A percentile compares a stretch with the other conserved stretches of the same genome.
phyloP scores from a whole-genome alignment of 106 monocot genomes.

The Xerophyta viscosa region DNA sequence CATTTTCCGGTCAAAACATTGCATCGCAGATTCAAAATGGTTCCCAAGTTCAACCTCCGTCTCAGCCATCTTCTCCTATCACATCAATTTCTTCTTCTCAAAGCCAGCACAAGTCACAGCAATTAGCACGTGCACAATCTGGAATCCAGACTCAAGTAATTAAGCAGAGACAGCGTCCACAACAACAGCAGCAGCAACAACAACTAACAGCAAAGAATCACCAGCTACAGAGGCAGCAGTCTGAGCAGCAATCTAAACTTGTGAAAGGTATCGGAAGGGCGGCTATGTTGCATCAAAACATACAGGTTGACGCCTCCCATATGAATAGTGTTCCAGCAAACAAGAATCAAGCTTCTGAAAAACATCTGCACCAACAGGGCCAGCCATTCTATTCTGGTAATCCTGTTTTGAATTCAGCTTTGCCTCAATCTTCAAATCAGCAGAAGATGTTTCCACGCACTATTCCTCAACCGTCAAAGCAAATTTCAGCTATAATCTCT shows the following conservation, averaged over 20 bases:
- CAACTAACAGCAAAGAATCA: constrained; percentile 13
- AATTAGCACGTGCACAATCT: constrained; percentile 26
- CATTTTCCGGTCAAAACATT: constrained; percentile 29
- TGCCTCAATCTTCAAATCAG: constrained; percentile 31
- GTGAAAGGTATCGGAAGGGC: constrained; percentile 51
- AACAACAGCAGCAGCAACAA: constrained; percentile 20
- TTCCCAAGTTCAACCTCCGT: constrained; percentile 44
- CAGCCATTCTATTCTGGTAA: constrained; percentile 35
- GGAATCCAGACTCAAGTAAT: constrained; percentile 27
- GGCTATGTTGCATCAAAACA: constrained; percentile 54
- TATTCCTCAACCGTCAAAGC: constrained; percentile 31
- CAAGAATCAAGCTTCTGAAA: constrained; percentile 50
- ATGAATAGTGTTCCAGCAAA: constrained; percentile 24
- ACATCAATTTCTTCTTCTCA: constrained; percentile 29
- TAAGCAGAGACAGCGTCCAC: constrained; percentile 68
- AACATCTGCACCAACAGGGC: constrained; percentile 36
- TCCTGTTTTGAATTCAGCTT: constrained; percentile 20
- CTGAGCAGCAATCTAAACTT: constrained; percentile 48
- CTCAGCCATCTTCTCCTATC: constrained; percentile 29
- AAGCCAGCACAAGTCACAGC: constrained; percentile 46
- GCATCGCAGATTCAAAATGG: constrained; percentile 29
- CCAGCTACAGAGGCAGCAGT: constrained; percentile 35
- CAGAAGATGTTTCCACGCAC: constrained; percentile 38
- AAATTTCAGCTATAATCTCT: constrained; percentile 23
- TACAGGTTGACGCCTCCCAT: constrained; percentile 37